phyloP scores from a whole-genome alignment of 2,329 filamentous ascomycete genomes.

The Penicillium olsonii region DNA sequence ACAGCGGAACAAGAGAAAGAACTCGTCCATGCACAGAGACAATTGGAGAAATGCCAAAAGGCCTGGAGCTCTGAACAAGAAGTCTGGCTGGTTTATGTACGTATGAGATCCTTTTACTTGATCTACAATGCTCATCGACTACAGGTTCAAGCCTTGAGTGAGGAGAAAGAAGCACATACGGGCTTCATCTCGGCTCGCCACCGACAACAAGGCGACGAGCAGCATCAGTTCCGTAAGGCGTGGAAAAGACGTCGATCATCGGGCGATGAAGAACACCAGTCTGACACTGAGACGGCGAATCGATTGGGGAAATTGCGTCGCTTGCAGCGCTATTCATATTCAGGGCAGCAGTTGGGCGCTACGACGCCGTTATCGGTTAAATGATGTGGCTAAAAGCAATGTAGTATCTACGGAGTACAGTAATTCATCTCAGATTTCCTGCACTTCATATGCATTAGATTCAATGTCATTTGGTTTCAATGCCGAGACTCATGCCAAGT shows the following conservation, averaged over 20 bases:
- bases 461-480: too few species aligned
- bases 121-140: too few species aligned
- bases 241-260: slow-evolving; percentile 30
- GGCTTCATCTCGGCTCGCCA: slow-evolving; percentile 33
- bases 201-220: slow-evolving; percentile 36
- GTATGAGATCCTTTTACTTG: slow-evolving; percentile 14
- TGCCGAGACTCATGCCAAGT: too few species aligned
- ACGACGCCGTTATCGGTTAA: slow-evolving; percentile 12
- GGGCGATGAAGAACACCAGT: slow-evolving; percentile 4
- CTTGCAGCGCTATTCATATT: slow-evolving; percentile 13
- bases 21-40: slow-evolving; percentile 27
- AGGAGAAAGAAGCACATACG: slow-evolving; percentile 37
- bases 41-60: slow-evolving; percentile 37
- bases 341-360: slow-evolving; percentile 6
- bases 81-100: slow-evolving; percentile 36
- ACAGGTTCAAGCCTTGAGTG: slow-evolving; percentile 33
- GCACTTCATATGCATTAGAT: not conserved
- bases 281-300: slow-evolving; percentile 1
- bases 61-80: slow-evolving; percentile 41
- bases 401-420: too few species aligned
- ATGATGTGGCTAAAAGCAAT: not conserved
- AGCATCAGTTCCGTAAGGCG: slow-evolving; percentile 36
- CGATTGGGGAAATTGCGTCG: slow-evolving; percentile 17
- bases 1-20: slow-evolving; percentile 32
- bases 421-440: not conserved